Percentiles rank a stretch among this genome's conserved stretches.
phyloP scores from a whole-genome alignment of 2,329 filamentous ascomycete genomes.

The Metarhizium album region DNA sequence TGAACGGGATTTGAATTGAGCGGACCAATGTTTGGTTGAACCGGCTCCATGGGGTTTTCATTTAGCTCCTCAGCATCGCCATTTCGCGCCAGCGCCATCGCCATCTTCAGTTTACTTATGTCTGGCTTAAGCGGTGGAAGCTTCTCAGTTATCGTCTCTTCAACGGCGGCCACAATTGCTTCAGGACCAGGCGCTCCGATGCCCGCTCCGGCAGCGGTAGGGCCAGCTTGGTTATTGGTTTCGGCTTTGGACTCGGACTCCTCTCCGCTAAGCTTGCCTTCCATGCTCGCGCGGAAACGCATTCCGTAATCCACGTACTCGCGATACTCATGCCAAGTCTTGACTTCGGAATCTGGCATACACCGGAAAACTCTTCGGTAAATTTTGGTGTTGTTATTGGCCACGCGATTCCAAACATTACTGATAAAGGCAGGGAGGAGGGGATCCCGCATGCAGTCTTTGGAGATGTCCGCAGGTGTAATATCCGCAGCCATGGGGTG shows the following conservation, averaged over 20 bases:
- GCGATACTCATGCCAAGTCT: constrained; percentile 86
- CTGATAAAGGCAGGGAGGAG: constrained; percentile 72
- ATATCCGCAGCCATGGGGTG: constrained; percentile 57
- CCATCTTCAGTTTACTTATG: constrained; percentile 21
- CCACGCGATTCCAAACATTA: constrained; percentile 77
- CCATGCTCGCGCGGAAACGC: constrained; percentile 61
- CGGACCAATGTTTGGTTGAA: constrained; percentile 17
- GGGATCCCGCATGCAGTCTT: constrained; percentile 92
- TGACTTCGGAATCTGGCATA: constrained; percentile 92
- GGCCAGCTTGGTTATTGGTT: constrained; percentile 17
- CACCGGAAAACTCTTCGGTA: constrained; percentile 91
- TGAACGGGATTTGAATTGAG: constrained; percentile 26
- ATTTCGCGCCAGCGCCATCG: constrained; percentile 21
- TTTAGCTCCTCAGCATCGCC: constrained; percentile 16
- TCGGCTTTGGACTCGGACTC: constrained; percentile 36
- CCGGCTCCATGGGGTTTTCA: constrained; percentile 20
- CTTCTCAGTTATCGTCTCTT: constrained; percentile 20
- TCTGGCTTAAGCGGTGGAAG: constrained; percentile 11
- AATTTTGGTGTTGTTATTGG: constrained; percentile 90
- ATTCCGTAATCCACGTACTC: constrained; percentile 69
- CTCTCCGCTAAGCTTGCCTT: constrained; percentile 39
- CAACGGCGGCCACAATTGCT: constrained; percentile 23
- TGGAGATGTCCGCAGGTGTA: constrained; percentile 60
- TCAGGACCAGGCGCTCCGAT: constrained; percentile 32
- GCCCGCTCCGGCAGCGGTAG: constrained; percentile 27